Evolutionary conservation across 1,139 yeast species (phyloP), one percentile per base, ranked within the genome.

Genomic region (Protomyces gravidus): DNA sequence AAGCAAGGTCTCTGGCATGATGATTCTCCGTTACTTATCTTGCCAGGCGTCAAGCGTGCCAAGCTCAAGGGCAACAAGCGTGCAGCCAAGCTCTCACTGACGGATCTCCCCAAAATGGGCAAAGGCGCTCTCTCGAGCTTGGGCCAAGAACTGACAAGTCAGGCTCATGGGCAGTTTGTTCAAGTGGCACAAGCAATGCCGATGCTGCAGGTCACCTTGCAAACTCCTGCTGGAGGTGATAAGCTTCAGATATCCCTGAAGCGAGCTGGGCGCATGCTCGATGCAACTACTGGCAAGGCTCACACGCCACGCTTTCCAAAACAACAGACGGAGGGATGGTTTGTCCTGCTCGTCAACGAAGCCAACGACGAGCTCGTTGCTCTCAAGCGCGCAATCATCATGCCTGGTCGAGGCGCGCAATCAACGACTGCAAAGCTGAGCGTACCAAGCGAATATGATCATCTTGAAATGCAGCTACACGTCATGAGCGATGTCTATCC

Each of bases 311-410:
- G 80, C 66, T 92, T 87, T 73, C 96, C 96, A 50, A 90, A 92
- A 71, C 77, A 85, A 1, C 99, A 94, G 72, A 85, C 90, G 67
- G 98, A 92, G 70, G 83, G 95, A 0, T 94, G 98, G 98, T 88
- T 92, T 71, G 79, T 85, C 9, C 23, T 60, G 47, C 26, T 55
- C 26, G 50, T 50, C 25, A 51, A 55, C 26, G n/a, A 19, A 17
- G 45, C 33, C 11, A 50, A 51, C 15, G 57, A 60, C 17, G 62
- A 60, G 55, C 45, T 60, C 9, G 32, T 55, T 21, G 60, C 62
- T 6, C 53, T 60, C 6, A 55, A 52, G 27, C 28, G 62, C 19
- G 62, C 55, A 2, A 48, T 51, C 13, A 46, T 55, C 45, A 26
- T 49, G 15, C 45, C 49, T 21, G 27, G 30, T 26, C 30, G 33